These are phyloP conservation scores for Litsea cubeba DNA, from an alignment of 164 flowering plant genomes.

Conservation along the genomic window DNA sequence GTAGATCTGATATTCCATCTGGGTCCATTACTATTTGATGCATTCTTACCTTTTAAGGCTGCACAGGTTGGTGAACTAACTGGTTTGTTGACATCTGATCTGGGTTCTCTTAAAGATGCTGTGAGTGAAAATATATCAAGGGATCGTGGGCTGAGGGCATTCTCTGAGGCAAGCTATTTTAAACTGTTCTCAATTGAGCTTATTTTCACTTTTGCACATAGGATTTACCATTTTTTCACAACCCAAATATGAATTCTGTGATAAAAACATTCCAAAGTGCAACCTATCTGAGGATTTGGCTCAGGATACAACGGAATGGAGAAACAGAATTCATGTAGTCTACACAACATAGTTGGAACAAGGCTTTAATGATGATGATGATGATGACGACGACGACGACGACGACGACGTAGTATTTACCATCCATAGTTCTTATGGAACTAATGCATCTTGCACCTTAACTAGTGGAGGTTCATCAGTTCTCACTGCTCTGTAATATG, in stretches of 20 bases:
- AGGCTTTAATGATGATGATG: too few species aligned
- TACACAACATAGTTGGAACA: too few species aligned
- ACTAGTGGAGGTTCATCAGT: background rate
- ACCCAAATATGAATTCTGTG: background rate
- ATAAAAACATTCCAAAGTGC: too few species aligned
- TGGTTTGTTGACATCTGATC: slow-evolving; percentile 84
- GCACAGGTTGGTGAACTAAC: slow-evolving; percentile 87
- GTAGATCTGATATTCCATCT: background rate
- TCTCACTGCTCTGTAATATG: background rate
- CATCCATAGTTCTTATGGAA: background rate
- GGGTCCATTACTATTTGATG: background rate
- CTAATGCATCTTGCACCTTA: background rate
- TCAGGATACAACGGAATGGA: too few species aligned
- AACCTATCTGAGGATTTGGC: too few species aligned
- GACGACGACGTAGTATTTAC: too few species aligned
- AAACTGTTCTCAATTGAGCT: slow-evolving; percentile 58
- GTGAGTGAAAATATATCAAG: slow-evolving; percentile 90
- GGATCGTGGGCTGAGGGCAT: slow-evolving; percentile 96
- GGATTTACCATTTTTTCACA: background rate
- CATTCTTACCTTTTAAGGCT: background rate
- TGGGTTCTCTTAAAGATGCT: slow-evolving; percentile 76
- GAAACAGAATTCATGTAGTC: too few species aligned
- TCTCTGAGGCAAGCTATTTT: slow-evolving; percentile 97
- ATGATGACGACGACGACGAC: too few species aligned
- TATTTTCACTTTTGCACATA: slow-evolving; percentile 13